These are phyloP conservation scores for Moelleriella libera DNA, from an alignment of 2,329 filamentous ascomycete genomes.

Conservation along the genomic window DNA sequence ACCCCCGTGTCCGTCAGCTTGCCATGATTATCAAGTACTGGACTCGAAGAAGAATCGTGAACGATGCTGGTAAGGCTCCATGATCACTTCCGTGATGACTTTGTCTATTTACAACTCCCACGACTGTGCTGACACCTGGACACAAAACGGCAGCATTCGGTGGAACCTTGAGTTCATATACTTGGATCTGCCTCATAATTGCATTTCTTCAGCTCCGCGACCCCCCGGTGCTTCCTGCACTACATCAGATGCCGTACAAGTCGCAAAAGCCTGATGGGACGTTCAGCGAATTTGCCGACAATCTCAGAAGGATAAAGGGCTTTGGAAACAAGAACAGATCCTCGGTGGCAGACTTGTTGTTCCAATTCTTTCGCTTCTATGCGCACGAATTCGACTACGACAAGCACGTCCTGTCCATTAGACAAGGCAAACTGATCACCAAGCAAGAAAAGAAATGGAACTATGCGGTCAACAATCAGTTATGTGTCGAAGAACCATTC, in stretches of 20 bases:
- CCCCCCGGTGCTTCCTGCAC: constrained; percentile 69
- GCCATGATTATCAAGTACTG: constrained; percentile 98
- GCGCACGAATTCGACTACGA: constrained; percentile 88
- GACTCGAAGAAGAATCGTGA: constrained; percentile 84
- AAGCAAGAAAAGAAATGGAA: constrained; percentile 87
- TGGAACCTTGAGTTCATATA: constrained; percentile 92
- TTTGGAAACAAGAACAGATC: constrained; percentile 73
- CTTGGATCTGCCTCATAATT: constrained; percentile 97
- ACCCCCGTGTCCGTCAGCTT: constrained; percentile 76
- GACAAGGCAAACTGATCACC: constrained; percentile 62
- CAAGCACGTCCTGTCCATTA: constrained; percentile 69
- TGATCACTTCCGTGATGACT: too few species aligned
- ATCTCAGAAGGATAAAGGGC: constrained; percentile 58
- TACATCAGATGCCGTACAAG: constrained; percentile 53
- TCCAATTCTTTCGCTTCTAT: constrained; percentile 91
- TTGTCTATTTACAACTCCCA: too few species aligned
- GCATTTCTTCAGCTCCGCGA: constrained; percentile 84
- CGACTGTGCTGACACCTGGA: not conserved
- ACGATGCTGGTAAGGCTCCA: constrained; percentile 66
- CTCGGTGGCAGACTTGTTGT: constrained; percentile 72
- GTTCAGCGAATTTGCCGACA: constrained; percentile 72
- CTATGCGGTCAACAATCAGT: constrained; percentile 60
- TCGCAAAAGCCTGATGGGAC: constrained; percentile 45
- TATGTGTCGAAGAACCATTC: constrained; percentile 96
- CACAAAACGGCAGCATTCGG: constrained; percentile 52